Evolutionary conservation across 179 eudicot species (phyloP), one percentile per base, ranked within the genome.

Genomic region (Actinidia polygama): DNA sequence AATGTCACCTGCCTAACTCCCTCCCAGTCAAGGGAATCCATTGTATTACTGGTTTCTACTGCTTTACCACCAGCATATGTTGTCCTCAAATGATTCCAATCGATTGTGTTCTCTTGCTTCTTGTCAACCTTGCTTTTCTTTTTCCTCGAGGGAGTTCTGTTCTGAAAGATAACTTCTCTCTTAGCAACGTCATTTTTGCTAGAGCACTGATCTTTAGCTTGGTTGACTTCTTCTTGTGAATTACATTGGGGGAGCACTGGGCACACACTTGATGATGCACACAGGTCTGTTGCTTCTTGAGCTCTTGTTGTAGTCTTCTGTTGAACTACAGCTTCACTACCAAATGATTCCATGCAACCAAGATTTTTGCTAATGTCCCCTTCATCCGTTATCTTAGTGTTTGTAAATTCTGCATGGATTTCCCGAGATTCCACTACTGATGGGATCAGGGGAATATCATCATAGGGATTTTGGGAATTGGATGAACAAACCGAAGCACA

Each of bases 21-120:
- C 61, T 91, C 98, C 94, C 95, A 95, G 73, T 94, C 89, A 58
- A 90, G 63, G 19, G 98, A 89, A 87, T 95, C 98, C 79, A 55
- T 83, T 12, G 81, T 81, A 72, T 87, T 68, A 63, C 83, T 83
- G 14, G 88, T 79, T 24, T 69, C 83, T 69, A 82, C 88, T 76
- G 66, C 79, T 62, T 19, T 80, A 57, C 85, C 82, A 73, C 79
- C 78, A 19, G 67, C 73, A 82, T 84, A 81, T 15, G 85, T 87
- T 66, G 87, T 90, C 69, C 94, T 88, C 77, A 86, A 73, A 49
- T 49, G 49, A 57, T 86, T 87, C 88, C 87, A 87, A 26, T 88
- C 85, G 12, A 84, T 64, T 54, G 57, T 36, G 7, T 59, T 68
- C 79, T 75, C 79, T 80, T 79, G 80, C 55, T 78, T 75, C 78